These are phyloP conservation scores for Vachellia pachyceras DNA, from an alignment of 306 rosid genomes.

Conservation along the genomic window DNA sequence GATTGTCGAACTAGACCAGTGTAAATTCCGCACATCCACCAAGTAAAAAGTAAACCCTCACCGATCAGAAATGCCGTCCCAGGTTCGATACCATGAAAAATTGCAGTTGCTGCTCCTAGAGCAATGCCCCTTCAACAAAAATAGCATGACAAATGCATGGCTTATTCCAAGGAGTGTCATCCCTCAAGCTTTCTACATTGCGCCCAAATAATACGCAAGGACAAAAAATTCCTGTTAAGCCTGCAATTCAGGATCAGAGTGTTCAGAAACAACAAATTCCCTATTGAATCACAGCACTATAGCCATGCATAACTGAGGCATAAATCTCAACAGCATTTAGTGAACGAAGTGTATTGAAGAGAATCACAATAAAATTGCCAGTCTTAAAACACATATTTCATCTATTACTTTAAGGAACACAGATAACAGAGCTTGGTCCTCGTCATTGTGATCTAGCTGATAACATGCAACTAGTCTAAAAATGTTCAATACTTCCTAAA, in stretches of 20 bases:
- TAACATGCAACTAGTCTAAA: neutral
- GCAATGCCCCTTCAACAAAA: constrained; percentile 94
- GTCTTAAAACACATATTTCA: neutral
- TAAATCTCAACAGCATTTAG: constrained; percentile 8
- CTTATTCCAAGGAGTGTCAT: constrained; percentile 72
- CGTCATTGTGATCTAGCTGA: constrained; percentile 1
- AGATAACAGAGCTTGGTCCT: neutral
- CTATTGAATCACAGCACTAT: neutral
- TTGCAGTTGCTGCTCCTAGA: constrained; percentile 75
- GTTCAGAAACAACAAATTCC: constrained; percentile 22
- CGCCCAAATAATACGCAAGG: constrained; percentile 96
- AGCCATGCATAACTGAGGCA: constrained; percentile 7
- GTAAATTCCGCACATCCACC: constrained; percentile 99
- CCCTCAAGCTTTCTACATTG: constrained; percentile 78
- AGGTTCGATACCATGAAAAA: constrained; percentile 67
- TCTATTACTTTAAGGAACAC: constrained; percentile 8
- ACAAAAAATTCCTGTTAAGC: constrained; percentile 85
- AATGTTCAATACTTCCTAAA: neutral
- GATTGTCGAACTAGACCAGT: constrained; percentile 87
- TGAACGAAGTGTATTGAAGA: constrained; percentile 20
- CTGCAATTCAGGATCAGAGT: constrained; percentile 51
- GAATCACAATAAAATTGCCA: constrained; percentile 11
- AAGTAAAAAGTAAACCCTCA: constrained; percentile 88
- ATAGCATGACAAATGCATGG: constrained; percentile 95
- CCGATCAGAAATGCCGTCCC: constrained; percentile 70